phyloP scores from a whole-genome alignment of 2,329 filamentous ascomycete species.

The Bipolaris oryzae region DNA sequence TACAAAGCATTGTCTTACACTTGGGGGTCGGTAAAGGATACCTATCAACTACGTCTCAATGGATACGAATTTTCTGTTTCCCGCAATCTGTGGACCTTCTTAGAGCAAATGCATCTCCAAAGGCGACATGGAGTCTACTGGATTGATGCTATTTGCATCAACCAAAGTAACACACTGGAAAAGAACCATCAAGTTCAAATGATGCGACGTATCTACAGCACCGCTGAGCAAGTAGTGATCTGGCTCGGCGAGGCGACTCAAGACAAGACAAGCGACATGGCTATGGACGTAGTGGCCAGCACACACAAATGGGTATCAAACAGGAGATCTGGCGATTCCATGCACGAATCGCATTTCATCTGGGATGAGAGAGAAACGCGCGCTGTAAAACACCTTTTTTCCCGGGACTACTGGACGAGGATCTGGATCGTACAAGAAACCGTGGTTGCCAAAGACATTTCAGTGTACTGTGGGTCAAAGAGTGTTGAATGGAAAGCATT shows the following conservation, averaged over 20 bases:
- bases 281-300: neutral
- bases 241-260: neutral
- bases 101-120: neutral
- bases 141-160: neutral
- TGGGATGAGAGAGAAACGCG: too few species aligned
- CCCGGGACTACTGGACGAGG: neutral
- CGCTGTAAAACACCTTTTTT: too few species aligned
- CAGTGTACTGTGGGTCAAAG: neutral
- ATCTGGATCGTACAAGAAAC: constrained; percentile 1
- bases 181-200: neutral
- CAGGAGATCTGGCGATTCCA: neutral
- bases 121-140: neutral
- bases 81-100: neutral
- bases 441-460: neutral
- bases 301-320: neutral
- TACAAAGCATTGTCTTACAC: neutral
- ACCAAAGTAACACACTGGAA: neutral
- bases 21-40: neutral
- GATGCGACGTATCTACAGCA: neutral
- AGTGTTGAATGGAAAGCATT: too few species aligned
- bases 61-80: neutral
- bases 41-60: neutral
- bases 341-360: too few species aligned
- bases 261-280: neutral
- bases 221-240: neutral